A percentile compares a stretch with the other conserved stretches of the same genome.
phyloP scores from a whole-genome alignment of 116 monocot species.

The Posidonia oceanica region DNA sequence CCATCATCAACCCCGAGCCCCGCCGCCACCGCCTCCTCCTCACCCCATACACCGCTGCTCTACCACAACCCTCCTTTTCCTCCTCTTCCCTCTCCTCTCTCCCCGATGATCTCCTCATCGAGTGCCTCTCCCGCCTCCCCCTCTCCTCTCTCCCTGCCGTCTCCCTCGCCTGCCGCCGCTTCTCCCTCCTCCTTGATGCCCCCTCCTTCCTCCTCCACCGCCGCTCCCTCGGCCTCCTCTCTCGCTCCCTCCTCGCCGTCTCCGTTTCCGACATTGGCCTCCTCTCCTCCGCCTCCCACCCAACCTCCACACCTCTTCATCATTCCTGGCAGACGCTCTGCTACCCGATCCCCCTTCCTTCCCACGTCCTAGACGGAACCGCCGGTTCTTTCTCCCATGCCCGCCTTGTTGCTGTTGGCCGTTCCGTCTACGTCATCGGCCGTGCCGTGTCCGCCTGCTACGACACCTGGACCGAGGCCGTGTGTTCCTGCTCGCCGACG shows the following conservation, averaged over 20 bases:
- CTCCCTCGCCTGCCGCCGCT: slow-evolving; percentile 60
- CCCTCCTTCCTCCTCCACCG: slow-evolving; percentile 46
- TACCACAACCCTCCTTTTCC: neutral
- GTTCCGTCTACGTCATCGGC: slow-evolving; percentile 45
- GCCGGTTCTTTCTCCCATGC: slow-evolving; percentile 10
- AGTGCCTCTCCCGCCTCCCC: slow-evolving; percentile 53
- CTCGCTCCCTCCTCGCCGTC: slow-evolving; percentile 14
- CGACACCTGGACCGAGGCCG: slow-evolving; percentile 55
- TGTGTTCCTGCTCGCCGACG: slow-evolving; percentile 23
- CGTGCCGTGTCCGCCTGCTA: slow-evolving; percentile 29
- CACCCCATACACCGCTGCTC: neutral
- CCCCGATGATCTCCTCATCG: slow-evolving; percentile 89
- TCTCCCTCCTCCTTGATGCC: slow-evolving; percentile 39
- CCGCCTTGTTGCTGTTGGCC: slow-evolving; percentile 40
- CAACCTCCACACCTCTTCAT: slow-evolving; percentile 4
- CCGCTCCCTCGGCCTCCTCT: slow-evolving; percentile 34
- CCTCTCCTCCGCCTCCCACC: slow-evolving; percentile 13
- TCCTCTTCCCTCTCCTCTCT: slow-evolving; percentile 31
- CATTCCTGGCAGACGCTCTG: neutral
- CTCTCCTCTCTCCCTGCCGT: slow-evolving; percentile 49
- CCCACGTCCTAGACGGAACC: neutral
- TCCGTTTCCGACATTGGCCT: slow-evolving; percentile 12
- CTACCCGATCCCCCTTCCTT: slow-evolving; percentile 5
- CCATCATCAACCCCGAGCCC: slow-evolving; percentile 12
- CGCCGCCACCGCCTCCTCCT: slow-evolving; percentile 1